Percentiles rank a stretch among this genome's conserved stretches.
phyloP scores from a whole-genome alignment of 371 early-diverging fungal species.

The Mortierella sp. region DNA sequence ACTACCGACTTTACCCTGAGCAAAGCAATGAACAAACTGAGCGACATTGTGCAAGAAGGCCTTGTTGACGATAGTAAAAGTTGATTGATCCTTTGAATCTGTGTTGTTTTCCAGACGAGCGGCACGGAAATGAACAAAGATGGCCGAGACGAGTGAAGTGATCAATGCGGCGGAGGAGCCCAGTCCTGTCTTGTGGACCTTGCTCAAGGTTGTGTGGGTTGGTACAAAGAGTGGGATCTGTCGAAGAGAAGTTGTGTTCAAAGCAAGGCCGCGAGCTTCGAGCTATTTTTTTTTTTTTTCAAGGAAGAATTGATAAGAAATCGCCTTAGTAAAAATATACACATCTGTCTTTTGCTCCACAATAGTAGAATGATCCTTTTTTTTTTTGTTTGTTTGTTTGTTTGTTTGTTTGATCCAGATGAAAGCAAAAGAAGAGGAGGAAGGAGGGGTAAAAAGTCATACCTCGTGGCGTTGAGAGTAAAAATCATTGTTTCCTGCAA shows the following conservation, averaged over 20 bases:
- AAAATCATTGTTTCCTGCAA: slow-evolving; percentile 94
- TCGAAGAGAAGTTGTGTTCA: slow-evolving; percentile 67
- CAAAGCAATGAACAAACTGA: slow-evolving; percentile 93
- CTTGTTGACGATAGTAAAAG: slow-evolving; percentile 44
- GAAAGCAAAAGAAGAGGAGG: no score
- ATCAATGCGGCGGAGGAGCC: slow-evolving; percentile 96
- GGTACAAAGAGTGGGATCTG: slow-evolving; percentile 75
- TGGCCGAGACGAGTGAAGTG: slow-evolving; percentile 85
- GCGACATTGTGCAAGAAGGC: slow-evolving; percentile 83
- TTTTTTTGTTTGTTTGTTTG: neutral
- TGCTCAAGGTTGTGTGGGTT: slow-evolving; percentile 72
- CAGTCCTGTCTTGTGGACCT: slow-evolving; percentile 95
- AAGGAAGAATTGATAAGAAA: neutral
- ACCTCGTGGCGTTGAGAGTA: slow-evolving; percentile 88
- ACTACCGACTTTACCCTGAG: slow-evolving; percentile 97
- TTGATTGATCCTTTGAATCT: slow-evolving; percentile 5
- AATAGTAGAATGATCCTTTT: neutral
- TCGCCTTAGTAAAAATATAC: no score
- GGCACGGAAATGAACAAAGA: slow-evolving; percentile 75
- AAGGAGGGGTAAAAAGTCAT: no score
- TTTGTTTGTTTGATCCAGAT: neutral
- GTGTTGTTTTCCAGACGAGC: slow-evolving; percentile 26
- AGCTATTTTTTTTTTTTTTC: slow-evolving; percentile 56
- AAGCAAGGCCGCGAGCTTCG: slow-evolving; percentile 56
- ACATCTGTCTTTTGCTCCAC: neutral